Percentiles rank a stretch among this genome's conserved stretches.
Evolutionary conservation across 2,329 filamentous ascomycete genomes (phyloP).

Genomic region (Leptographium procerum): DNA sequence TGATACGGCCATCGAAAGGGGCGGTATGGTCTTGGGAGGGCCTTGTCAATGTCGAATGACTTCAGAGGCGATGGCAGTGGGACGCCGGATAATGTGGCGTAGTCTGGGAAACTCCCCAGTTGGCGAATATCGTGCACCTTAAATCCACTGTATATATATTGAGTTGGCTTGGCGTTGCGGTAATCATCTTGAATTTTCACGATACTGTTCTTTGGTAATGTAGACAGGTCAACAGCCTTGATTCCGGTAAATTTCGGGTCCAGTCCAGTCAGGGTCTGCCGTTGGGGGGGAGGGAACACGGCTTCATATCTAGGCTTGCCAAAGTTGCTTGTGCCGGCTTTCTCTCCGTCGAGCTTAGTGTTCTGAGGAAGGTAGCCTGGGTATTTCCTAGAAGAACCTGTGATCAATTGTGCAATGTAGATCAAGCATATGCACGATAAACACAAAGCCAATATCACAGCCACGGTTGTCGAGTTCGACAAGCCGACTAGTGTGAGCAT

Average conservation of each 20-base stretch:
- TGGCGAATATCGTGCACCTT: neutral
- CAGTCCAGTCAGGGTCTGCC: neutral
- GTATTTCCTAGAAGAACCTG: neutral
- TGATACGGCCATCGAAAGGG: slow-evolving; percentile 79
- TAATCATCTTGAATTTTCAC: neutral
- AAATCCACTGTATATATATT: slow-evolving; percentile 4
- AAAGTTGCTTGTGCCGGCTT: neutral
- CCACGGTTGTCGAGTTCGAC: neutral
- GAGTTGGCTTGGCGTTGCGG: neutral
- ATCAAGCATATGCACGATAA: neutral
- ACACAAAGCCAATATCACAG: neutral
- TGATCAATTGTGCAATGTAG: neutral
- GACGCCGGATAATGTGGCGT: slow-evolving; percentile 62
- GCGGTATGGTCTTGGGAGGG: slow-evolving; percentile 62
- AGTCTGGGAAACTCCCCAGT: slow-evolving; percentile 70
- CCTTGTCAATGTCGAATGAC: slow-evolving; percentile 57
- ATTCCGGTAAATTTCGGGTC: neutral
- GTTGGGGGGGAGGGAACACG: neutral
- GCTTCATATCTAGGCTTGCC: neutral
- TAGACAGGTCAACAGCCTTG: neutral
- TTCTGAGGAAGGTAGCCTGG: neutral
- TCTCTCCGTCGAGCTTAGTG: neutral
- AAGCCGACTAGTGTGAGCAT: neutral
- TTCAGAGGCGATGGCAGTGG: slow-evolving; percentile 47
- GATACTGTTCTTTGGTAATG: neutral